Evolutionary conservation across 352 stramenopile species (phyloP), one percentile per base, ranked within the genome.

Genomic region (Globisporangium abappressorium): DNA sequence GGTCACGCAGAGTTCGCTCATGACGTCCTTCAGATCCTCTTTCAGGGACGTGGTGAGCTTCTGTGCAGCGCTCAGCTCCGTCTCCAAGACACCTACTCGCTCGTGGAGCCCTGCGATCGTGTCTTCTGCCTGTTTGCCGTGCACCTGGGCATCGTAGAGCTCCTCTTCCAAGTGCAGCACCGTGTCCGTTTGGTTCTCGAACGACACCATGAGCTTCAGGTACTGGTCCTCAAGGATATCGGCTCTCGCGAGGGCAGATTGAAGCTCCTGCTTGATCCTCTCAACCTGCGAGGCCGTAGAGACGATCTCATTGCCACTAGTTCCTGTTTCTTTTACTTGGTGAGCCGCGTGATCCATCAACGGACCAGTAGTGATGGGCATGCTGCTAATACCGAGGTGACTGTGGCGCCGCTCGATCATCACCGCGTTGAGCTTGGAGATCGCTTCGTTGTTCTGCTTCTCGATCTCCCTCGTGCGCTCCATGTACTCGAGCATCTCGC

Each of bases 131-230:
- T 66, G 43, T 5, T 43, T 46, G 0, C 70, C 11, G 5, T 55
- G 60, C 0, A 28, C 43, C 30, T 70, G 51, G 1, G 46, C 28
- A 0, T 47, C 46, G 6, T 59, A 62, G 20, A 76, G 46, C 18
- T 64, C 60, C 15, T 70, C 65, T 22, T 70, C 65, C 8, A 70
- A 22, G 26, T 65, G 64, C 30, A 64, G 15, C n/a, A 46, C 55
- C 14, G 55, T 36, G 55, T 64, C 55, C 3, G 64, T 59, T 24
- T 69, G 64, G 38, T 36, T 43, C 26, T 70, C 65, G 24, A 56
- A 64, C 11, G 65, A 70, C 34, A 70, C 4, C 65, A 70, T 62
- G 34, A 65, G 65, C 57, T 70, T 70, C 65, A 65, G 30, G 64
- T 69, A 41, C n/a, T 68, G 57, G 18, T 76, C 62, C 36, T 73